Evolutionary conservation across 2,329 filamentous ascomycete genomes (phyloP), one percentile per base, ranked within the genome.

Genomic region (Hypoxylon sp.): DNA sequence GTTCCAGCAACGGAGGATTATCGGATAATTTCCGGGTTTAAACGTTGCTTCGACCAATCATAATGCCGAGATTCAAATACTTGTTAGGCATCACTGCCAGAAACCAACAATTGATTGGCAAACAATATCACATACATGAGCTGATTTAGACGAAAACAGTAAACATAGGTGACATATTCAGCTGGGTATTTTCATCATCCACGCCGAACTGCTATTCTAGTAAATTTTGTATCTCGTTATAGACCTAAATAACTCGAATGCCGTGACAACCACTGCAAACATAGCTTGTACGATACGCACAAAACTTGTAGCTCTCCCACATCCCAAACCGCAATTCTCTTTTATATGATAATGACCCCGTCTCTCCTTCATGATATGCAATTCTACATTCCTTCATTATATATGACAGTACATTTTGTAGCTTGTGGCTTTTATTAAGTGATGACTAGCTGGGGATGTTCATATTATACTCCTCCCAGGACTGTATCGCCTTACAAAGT

Each of bases 381-480:
- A 39, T 44, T 26, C 39, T 54, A 55, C 39, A 33, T 46, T 56
- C 35, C 29, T 9, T 51, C 24, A 48, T 66, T 17, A 47, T 55
- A 58, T 57, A 33, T 54, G 51, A 53, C 31, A 42, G 13, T 63
- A 64, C 47, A 44, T 50, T 56, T 60, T 22, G 2, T 44, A 44
- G 39, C 14, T 39, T 50, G 52, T 56, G 55, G 60, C 44, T 60
- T 67, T 33, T 55, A 68, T 65, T 63, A 68, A 29, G 39, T 62
- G 17, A 39, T 42, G 13, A 61, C 54, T 65, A 65, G 33, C 53
- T 67, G 58, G 56, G 47, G 56, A 56, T 17, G 17, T 42, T 59
- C 60, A 46, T 65, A 65, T 62, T 62, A 65, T 65, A 67, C 62
- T 64, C 44, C 42, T 59, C 63, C 48, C 48, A 17, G 37, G 8